Evolutionary conservation across 164 flowering plant species (phyloP).

Genomic region (Liquidambar formosana): DNA sequence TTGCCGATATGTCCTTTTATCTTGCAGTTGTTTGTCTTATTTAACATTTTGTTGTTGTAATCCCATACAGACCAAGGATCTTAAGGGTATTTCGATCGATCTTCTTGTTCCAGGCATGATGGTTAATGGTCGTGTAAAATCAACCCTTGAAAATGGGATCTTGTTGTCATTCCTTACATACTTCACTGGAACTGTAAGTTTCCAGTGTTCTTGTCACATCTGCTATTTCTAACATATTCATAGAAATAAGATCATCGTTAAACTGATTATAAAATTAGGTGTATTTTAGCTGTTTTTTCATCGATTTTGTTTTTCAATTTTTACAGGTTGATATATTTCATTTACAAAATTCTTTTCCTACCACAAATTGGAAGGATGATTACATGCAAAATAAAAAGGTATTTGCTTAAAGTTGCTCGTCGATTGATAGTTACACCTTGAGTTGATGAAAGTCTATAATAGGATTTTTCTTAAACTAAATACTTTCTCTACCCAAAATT

Average conservation of each 20-base stretch:
- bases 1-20: neutral
- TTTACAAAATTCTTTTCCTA: constrained; percentile 57
- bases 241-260: neutral
- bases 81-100: constrained; percentile 88
- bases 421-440: too few species aligned
- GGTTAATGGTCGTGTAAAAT: constrained; percentile 81
- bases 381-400: constrained; percentile 78
- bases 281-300: neutral
- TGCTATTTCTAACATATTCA: neutral
- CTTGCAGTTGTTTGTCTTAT: neutral
- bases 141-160: constrained; percentile 87
- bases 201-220: neutral
- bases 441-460: too few species aligned
- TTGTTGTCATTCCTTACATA: constrained; percentile 88
- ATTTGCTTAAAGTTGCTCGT: neutral
- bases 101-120: constrained; percentile 95
- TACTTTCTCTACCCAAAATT: too few species aligned
- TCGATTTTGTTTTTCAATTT: constrained; percentile 7
- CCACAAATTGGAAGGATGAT: constrained; percentile 70
- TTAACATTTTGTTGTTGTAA: constrained; percentile 13
- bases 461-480: too few species aligned
- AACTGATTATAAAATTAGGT: neutral
- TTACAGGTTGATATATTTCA: constrained; percentile 89
- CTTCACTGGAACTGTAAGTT: constrained; percentile 94
- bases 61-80: constrained; percentile 69